Evolutionary conservation across 306 rosid species (phyloP).

Genomic region (Casuarina cunninghamiana): DNA sequence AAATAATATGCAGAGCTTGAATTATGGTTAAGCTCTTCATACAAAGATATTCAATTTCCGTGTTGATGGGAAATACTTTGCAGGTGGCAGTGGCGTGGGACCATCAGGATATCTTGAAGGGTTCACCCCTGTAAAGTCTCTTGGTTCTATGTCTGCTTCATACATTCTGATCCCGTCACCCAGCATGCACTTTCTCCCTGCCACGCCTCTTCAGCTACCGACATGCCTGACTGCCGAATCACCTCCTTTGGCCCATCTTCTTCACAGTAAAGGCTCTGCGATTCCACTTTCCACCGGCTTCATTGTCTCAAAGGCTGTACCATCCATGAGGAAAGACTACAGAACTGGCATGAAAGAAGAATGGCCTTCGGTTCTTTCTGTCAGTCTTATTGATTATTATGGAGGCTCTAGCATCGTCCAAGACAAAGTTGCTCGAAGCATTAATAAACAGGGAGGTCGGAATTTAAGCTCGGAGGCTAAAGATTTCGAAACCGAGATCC

Average conservation of each 20-base stretch:
- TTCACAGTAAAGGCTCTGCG: constrained; percentile 97
- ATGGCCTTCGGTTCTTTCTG: constrained; percentile 89
- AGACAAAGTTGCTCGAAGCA: constrained; percentile 64
- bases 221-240: constrained; percentile 98
- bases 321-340: constrained; percentile 81
- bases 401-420: constrained; percentile 69
- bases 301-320: constrained; percentile 87
- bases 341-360: constrained; percentile 81
- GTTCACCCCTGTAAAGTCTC: constrained; percentile 94
- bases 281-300: constrained; percentile 91
- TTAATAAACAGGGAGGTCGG: constrained; percentile 66
- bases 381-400: constrained; percentile 87
- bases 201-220: constrained; percentile 87
- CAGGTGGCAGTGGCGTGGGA: constrained; percentile 44
- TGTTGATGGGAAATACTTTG: constrained; percentile 21
- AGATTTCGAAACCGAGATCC: constrained; percentile 76
- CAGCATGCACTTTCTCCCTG: constrained; percentile 92
- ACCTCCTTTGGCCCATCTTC: constrained; percentile 97
- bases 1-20: not conserved
- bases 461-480: constrained; percentile 62
- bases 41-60: constrained; percentile 17
- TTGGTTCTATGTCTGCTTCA: constrained; percentile 81
- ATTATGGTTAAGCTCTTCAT: not conserved
- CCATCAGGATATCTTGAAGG: constrained; percentile 72
- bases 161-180: constrained; percentile 92